Evolutionary conservation across 2,329 filamentous ascomycete genomes (phyloP), one percentile per base, ranked within the genome.

Genomic region (Knoxdaviesia proteae): DNA sequence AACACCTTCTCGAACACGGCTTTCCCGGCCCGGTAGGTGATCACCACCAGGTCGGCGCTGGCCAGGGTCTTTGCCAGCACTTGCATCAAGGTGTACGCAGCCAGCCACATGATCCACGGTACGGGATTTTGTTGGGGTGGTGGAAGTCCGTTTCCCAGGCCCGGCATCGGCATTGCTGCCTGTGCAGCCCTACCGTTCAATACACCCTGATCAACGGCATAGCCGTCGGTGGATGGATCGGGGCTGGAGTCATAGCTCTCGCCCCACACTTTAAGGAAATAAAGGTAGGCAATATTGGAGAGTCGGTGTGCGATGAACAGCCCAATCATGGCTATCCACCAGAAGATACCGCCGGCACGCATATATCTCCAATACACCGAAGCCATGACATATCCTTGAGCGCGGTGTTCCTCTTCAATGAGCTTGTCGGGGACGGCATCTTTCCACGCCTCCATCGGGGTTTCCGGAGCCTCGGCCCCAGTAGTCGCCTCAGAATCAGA

Each of bases 251-350:
- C 38, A 55, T 87, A 88, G 6, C 75, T 74, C 54, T 92, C 82
- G 32, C 82, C 83, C 84, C 86, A 94, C 31, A 78, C 69, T 54
- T 94, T 92, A 43, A 94, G 66, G 38, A 90, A 87, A 70, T 84
- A 88, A 1, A 73, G 77, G 51, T 84, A 72, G 1, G 67, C 68
- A 36, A 92, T 64, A 35, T 77, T 70, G 11, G 72, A 60, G 8
- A 75, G 52, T 6, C 86, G 75, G 50, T 75, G 83, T 0, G 76
- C 36, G 5, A 69, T 57, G 46, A 87, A 73, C 8, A 77, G 61
- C 1, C 72, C 34, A 3, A 88, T 62, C 3, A 87, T 65, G 1
- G 74, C 51, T 3, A 61, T 55, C 86, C 86, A 94, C 64, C 77
- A 84, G 44, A 64, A 65, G 38, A 87, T 63, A 8, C 74, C 79